phyloP scores from a whole-genome alignment of 495 filamentous ascomycete species.

The Cercophora newfieldiana region DNA sequence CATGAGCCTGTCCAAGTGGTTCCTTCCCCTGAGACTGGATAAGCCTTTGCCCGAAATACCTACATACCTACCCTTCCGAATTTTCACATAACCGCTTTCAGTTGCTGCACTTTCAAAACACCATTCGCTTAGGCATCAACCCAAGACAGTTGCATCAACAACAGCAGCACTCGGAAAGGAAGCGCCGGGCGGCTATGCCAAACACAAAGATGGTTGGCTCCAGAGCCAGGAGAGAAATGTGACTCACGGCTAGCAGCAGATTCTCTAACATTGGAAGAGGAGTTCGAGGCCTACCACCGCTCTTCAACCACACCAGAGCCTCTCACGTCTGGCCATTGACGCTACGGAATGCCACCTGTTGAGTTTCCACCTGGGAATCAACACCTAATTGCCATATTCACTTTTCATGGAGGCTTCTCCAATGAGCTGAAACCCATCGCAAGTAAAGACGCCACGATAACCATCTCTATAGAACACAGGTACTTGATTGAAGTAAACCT shows the following conservation, averaged over 20 bases:
- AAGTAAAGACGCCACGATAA: not conserved
- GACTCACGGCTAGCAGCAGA: not conserved
- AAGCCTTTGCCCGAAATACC: not conserved
- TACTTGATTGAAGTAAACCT: too few relatives aligned
- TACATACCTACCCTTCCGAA: too few relatives aligned
- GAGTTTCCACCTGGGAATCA: too few relatives aligned
- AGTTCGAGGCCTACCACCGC: too few relatives aligned
- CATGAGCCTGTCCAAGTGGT: not conserved
- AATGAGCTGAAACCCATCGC: too few relatives aligned
- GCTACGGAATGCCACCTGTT: too few relatives aligned
- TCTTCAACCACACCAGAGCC: too few relatives aligned
- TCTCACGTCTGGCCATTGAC: too few relatives aligned
- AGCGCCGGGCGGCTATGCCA: not conserved
- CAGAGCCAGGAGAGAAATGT: not conserved
- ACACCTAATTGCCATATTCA: too few relatives aligned
- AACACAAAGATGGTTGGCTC: not conserved
- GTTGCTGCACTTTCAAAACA: not conserved
- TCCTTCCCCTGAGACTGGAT: not conserved
- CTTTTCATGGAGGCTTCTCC: too few relatives aligned
- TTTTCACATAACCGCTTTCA: not conserved
- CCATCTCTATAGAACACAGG: not conserved
- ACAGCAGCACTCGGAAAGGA: not conserved
- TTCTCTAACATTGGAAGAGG: too few relatives aligned
- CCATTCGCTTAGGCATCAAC: not conserved
- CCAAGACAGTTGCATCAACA: not conserved